phyloP scores from a whole-genome alignment of 2,329 filamentous ascomycete species.

The Scedosporium minutisporum region DNA sequence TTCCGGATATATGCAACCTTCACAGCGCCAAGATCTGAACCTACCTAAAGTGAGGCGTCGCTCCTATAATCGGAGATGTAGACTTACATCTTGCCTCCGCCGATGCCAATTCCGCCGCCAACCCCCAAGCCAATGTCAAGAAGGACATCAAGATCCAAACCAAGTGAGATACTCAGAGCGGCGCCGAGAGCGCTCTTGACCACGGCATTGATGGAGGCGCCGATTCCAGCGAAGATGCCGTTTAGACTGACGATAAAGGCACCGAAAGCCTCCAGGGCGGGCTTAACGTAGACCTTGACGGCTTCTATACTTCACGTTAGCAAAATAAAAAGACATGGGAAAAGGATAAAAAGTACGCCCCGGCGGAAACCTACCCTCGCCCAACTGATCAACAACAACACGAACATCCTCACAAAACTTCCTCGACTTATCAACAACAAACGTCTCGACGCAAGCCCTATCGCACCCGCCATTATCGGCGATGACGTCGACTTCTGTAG shows the following conservation, averaged over 20 bases:
- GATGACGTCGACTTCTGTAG: neutral
- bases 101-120: neutral
- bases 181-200: constrained; percentile 1
- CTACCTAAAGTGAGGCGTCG: too few species aligned
- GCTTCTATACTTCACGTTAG: neutral
- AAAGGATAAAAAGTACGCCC: neutral
- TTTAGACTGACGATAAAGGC: constrained; percentile 3
- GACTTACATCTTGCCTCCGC: neutral
- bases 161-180: neutral
- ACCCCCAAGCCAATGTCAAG: neutral
- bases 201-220: neutral
- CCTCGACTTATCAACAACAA: constrained; percentile 1
- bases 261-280: neutral
- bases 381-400: neutral
- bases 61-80: too few species aligned
- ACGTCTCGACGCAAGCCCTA: neutral
- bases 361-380: neutral
- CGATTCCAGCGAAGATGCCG: constrained; percentile 2
- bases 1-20: too few species aligned
- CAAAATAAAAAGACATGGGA: neutral
- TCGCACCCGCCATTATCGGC: neutral
- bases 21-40: too few species aligned
- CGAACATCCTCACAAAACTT: constrained; percentile 2
- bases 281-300: neutral
- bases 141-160: neutral